Evolutionary conservation across 2,329 filamentous ascomycete genomes (phyloP), one percentile per base, ranked within the genome.

Genomic region (Diplocarpon rosae): DNA sequence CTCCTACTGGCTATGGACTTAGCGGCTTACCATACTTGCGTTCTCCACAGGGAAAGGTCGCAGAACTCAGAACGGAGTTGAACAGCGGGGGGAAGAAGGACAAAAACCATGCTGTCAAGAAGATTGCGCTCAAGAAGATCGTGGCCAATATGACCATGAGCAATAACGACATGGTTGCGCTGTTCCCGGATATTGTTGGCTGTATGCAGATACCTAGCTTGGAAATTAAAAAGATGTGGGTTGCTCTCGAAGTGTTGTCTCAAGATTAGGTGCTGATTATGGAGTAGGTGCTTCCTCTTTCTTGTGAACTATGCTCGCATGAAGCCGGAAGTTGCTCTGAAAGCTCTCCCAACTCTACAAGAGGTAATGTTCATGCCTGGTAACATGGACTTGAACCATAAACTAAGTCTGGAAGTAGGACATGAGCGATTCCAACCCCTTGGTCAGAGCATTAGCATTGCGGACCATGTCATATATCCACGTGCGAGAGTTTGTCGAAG

Each of bases 61-160:
- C 90, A 51, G 92, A 98, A 76, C 74, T 98, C 62, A 87, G 92
- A 65, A 78, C 85, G 63, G 92, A 98, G 72, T 78, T 98, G 63
- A 89, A 88, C 66, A 86, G 82, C 66, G 88, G 88, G 63, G 83
- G 85, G 55, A 95, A 94, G 73, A 98, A 96, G 71, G 92, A 98
- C 70, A 96, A 95, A 76, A 95, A 93, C 68, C 83, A 87, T 67
- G 76, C 83, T 36, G 79, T 80, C 54, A 98, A 96, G 74, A 96
- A 96, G 76, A 93, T 95, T 62, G 89, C 92, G 10, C 75, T 98
- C 52, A 98, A 98, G 76, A 95, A 95, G 75, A 96, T 98, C 56
- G 92, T 98, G 58, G 92, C 92, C 63, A 98, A 98, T 64, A 98
- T 98, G 92, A 98, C 92, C 53, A 98, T 98, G 92, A 96, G 90